These are phyloP conservation scores for Leccinellum luteum DNA, from an alignment of 768 basidiomycete species.

Conservation along the genomic window DNA sequence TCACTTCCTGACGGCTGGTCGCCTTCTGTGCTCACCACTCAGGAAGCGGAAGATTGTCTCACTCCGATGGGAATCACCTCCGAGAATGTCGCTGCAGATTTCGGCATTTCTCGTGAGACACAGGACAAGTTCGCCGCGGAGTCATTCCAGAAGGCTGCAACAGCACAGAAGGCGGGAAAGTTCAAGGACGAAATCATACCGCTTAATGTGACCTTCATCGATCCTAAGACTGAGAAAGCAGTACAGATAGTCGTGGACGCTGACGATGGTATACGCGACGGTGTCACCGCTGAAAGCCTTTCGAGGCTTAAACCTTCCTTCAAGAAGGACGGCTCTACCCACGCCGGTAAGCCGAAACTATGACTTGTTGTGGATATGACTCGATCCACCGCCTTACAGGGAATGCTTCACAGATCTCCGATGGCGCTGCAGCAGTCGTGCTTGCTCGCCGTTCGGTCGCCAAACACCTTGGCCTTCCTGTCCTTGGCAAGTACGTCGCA, in stretches of 20 bases:
- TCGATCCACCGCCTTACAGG: slow-evolving; percentile 33
- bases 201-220: slow-evolving; percentile 63
- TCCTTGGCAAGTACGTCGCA: slow-evolving; percentile 81
- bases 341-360: slow-evolving; percentile 49
- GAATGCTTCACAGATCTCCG: slow-evolving; percentile 88
- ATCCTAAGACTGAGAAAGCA: slow-evolving; percentile 72
- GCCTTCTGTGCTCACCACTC: slow-evolving; percentile 59
- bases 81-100: slow-evolving; percentile 87
- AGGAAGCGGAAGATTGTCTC: slow-evolving; percentile 77
- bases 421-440: slow-evolving; percentile 89
- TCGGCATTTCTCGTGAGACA: slow-evolving; percentile 63
- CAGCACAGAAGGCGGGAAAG: slow-evolving; percentile 75
- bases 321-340: slow-evolving; percentile 68
- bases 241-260: slow-evolving; percentile 65
- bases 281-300: slow-evolving; percentile 76
- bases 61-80: slow-evolving; percentile 92
- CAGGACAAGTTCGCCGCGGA: slow-evolving; percentile 85
- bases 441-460: slow-evolving; percentile 79
- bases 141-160: slow-evolving; percentile 82
- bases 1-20: slow-evolving; percentile 58
- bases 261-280: slow-evolving; percentile 87
- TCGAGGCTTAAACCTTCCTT: slow-evolving; percentile 87
- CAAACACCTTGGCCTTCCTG: slow-evolving; percentile 78
- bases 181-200: slow-evolving; percentile 86
- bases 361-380: neutral